These are phyloP conservation scores for Elsinoe fawcettii DNA, from an alignment of 2,329 filamentous ascomycete genomes.

Conservation along the genomic window DNA sequence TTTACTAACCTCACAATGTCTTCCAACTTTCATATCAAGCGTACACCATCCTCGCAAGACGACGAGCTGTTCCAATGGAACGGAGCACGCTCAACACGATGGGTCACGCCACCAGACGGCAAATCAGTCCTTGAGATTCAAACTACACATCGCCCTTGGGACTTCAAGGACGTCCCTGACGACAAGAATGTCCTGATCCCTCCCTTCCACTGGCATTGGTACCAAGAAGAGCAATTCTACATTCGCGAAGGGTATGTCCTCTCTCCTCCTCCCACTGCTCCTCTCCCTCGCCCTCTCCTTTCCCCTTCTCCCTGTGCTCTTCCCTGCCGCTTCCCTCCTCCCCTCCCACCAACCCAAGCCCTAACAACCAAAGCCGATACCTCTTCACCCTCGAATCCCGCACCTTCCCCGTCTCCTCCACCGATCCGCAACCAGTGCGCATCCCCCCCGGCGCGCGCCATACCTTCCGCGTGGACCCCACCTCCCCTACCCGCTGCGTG, in stretches of 20 bases:
- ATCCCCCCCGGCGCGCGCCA: constrained; percentile 24
- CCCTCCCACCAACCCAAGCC: neutral
- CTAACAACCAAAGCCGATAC: constrained; percentile 18
- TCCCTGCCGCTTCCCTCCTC: neutral
- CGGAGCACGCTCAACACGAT: constrained; percentile 24
- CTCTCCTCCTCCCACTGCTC: neutral
- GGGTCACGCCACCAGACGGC: constrained; percentile 23
- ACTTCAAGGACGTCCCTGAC: constrained; percentile 22
- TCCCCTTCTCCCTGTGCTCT: neutral
- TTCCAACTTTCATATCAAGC: constrained; percentile 7
- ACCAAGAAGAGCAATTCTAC: constrained; percentile 25
- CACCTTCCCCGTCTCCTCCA: constrained; percentile 21
- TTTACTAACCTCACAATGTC: neutral
- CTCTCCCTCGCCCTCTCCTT: neutral
- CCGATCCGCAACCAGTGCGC: constrained; percentile 22
- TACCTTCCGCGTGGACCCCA: constrained; percentile 25
- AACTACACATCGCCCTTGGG: constrained; percentile 23
- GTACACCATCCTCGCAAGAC: neutral
- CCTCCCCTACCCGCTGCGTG: constrained; percentile 22
- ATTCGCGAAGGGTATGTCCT: constrained; percentile 22
- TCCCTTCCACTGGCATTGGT: constrained; percentile 25
- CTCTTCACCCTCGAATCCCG: constrained; percentile 26
- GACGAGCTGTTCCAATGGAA: constrained; percentile 18
- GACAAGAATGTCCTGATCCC: constrained; percentile 23
- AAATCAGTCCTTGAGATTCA: constrained; percentile 27